Conservation (phyloP, 495 filamentous ascomycete genomes). For the Talaromyces trachyspermus region DNA sequence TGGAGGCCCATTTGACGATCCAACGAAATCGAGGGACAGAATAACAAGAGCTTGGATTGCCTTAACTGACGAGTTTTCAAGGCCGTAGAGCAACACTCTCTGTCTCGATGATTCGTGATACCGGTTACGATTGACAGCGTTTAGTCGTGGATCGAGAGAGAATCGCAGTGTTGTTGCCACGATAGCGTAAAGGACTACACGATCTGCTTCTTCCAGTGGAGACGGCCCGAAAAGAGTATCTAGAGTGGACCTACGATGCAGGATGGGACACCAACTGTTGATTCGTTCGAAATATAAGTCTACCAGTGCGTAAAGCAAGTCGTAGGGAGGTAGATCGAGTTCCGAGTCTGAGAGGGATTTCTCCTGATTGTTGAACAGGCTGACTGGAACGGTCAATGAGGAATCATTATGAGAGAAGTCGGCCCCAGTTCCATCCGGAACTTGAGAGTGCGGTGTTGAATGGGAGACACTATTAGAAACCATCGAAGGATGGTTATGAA, state of each 20-base stretch:
- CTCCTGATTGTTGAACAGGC: conserved; percentile 34
- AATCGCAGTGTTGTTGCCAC: conserved; percentile 81
- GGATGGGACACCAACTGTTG: conserved; percentile 85
- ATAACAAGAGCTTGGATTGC: conserved; percentile 80
- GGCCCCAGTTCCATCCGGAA: conserved; percentile 16
- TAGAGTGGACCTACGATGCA: conserved; percentile 71
- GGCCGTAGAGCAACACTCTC: conserved; percentile 73
- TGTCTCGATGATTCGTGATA: conserved; percentile 78
- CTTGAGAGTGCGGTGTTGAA: conserved; percentile 18
- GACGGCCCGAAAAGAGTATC: conserved; percentile 75
- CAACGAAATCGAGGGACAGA: conserved; percentile 68
- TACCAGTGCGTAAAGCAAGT: conserved; percentile 70
- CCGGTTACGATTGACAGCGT: conserved; percentile 57
- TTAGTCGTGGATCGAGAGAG: conserved; percentile 65
- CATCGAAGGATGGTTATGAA: conserved; percentile 17
- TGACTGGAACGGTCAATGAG: conserved; percentile 36
- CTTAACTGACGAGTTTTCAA: conserved; percentile 84
- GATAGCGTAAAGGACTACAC: conserved; percentile 77
- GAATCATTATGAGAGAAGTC: conserved; percentile 41
- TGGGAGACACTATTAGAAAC: conserved; percentile 18
- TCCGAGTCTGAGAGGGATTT: conserved; percentile 48
- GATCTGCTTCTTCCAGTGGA: conserved; percentile 68
- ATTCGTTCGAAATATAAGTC: conserved; percentile 88
- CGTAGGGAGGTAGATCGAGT: conserved; percentile 76
- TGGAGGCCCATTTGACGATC: conserved; percentile 74